Base-by-base conservation (phyloP, 1,284 basidiomycete species). In the Rhodotorula glutinis region DNA sequence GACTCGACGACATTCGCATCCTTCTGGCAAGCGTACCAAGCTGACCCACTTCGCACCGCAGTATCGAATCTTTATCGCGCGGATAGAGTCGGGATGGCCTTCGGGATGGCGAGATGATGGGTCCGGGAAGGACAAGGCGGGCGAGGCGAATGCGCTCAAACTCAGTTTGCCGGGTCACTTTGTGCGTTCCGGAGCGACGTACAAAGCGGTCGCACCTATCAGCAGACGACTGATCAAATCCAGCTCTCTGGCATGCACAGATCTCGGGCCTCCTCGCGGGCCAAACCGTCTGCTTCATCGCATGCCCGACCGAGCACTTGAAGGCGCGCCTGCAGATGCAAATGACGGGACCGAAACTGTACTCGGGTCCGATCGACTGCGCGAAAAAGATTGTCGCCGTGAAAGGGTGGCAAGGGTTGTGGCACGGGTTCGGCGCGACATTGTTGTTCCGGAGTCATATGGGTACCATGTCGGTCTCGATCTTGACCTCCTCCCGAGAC, bases 291-390 rank as follows among this genome's bases (percentile, higher is more conserved):
- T 86, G 76, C 57, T 73, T 87, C 27, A 78, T 90, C 30, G 86
- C 87, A 3, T 88, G 87, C 2, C 89, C 89, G 1, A 83, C 90
- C 56, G 89, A 90, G 75, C 82, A 85, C 60, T 77, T 89, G 60
- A 89, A 88, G 86, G 88, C 90, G 54, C 89, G 89, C 75, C 81
- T 91, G 23, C 89, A 90, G 76, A 82, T 91, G 75, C 89, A 91
- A 75, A 82, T 83, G 25, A 88, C 77, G 82, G 83, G 63, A 78
- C 81, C 81, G 21, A 75, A 67, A 25, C 58, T 73, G 53, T 79
- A 46, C 74, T 29, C 62, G 4, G 78, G 79, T 0, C 78, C 80
- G 16, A 62, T 77, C 29, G 78, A 80, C 62, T 79, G 78, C 65
- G 74, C 76, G 9, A 63, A 64, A 27, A 75, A 80, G 63, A 75